Evolutionary conservation across 2,329 filamentous ascomycete genomes (phyloP), one percentile per base, ranked within the genome.

Genomic region (Exophiala sideris): DNA sequence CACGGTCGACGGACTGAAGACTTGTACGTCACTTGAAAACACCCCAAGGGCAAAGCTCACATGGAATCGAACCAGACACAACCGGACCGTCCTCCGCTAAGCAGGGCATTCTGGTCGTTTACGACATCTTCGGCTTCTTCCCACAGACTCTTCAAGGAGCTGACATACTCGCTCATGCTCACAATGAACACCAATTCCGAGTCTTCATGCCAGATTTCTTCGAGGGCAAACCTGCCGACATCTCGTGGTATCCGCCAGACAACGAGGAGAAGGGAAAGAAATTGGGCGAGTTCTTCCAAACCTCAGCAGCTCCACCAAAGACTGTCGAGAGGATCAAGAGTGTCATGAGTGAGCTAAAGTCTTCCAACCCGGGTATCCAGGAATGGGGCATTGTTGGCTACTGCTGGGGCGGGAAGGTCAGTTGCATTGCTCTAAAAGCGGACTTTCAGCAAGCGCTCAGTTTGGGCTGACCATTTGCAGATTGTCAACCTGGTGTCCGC

Each of bases 151-250:
- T 84, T 14, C 82, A 85, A 64, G 82, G 82, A 42, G 81, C 82
- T 59, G 82, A 85, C 62, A 84, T 85, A 64, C 77, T 85, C 39
- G 79, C 82, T 24, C 71, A 73, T 62, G 73, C 77, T 33, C 77
- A 85, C 79, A 87, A 88, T 83, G 71, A 81, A 75, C 69, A 77
- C 56, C 83, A 88, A 66, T 94, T 95, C 77, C 85, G 84, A 63
- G 88, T 96, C 62, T 91, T 91, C 73, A 91, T 96, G 60, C 91
- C 91, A 24, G 91, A 96, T 74, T 92, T 89, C 79, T 95, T 96
- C 76, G 81, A 88, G 56, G 91, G 89, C 68, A 79, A 82, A 61
- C 87, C 89, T 34, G 82, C 78, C 56, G 79, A 81, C 62, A 81
- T 84, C 63, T 74, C 73, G 48, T 83, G 80, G 79, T 83, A 81